Evolutionary conservation across 2,329 filamentous ascomycete species (phyloP).

Genomic region (Pseudogymnoascus sp.): DNA sequence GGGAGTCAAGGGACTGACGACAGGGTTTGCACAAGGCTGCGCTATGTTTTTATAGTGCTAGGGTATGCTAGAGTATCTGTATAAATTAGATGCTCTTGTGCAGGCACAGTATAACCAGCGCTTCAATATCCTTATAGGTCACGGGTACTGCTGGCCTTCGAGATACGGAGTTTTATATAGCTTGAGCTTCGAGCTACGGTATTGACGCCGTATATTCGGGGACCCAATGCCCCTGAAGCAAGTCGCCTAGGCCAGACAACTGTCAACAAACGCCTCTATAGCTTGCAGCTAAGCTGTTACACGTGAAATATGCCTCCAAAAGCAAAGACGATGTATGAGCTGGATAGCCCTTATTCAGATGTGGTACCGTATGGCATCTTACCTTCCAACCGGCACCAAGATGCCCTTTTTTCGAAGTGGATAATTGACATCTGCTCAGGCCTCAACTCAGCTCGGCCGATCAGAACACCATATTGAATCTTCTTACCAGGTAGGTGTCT

Average conservation of each 20-base stretch:
- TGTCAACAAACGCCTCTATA: not conserved
- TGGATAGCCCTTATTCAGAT: constrained; percentile 56
- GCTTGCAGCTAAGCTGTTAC: not conserved
- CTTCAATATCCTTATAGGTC: not conserved
- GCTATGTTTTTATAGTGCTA: constrained; percentile 1
- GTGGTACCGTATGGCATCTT: constrained; percentile 44
- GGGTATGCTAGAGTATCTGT: not conserved
- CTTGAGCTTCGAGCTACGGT: not conserved
- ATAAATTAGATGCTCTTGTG: not conserved
- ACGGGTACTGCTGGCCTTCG: not conserved
- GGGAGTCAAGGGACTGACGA: not conserved
- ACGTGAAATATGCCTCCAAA: constrained; percentile 40
- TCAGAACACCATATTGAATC: constrained; percentile 56
- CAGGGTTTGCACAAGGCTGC: constrained; percentile 6
- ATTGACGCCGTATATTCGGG: not conserved
- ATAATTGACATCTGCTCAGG: constrained; percentile 35
- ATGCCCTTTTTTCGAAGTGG: not conserved
- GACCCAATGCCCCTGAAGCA: not conserved
- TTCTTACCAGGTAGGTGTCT: constrained; percentile 53
- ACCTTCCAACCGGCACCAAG: not conserved
- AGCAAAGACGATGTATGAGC: constrained; percentile 50
- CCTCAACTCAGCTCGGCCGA: constrained; percentile 48
- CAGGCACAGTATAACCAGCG: not conserved
- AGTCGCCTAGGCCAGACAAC: not conserved
- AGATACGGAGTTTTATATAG: not conserved